These are phyloP conservation scores for Xanthoparmelia taractica DNA, from an alignment of 495 filamentous ascomycete species.

Conservation along the genomic window DNA sequence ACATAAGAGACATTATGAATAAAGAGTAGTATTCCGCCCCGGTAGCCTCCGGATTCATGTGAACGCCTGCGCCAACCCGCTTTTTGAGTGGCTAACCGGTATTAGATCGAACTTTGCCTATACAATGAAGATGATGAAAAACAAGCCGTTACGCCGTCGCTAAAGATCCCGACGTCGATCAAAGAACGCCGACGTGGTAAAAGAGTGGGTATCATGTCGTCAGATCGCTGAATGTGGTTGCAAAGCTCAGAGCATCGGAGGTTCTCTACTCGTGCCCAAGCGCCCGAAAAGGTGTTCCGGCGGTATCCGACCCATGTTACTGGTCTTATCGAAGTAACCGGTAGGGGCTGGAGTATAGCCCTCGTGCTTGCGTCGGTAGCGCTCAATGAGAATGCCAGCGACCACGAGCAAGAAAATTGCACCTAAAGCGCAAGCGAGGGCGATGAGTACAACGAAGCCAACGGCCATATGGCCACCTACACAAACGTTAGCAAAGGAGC, in stretches of 20 bases:
- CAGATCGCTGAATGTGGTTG: slow-evolving; percentile 6
- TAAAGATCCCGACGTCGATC: slow-evolving; percentile 6
- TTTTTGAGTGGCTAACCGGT: slow-evolving; percentile 10
- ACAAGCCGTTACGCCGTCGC: slow-evolving; percentile 19
- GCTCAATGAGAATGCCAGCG: slow-evolving; percentile 73
- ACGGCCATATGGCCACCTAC: slow-evolving; percentile 57
- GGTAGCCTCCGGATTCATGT: slow-evolving; percentile 3
- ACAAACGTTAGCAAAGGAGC: slow-evolving; percentile 12
- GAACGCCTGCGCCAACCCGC: slow-evolving; percentile 12
- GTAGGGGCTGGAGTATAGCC: slow-evolving; percentile 81
- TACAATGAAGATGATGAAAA: slow-evolving; percentile 9
- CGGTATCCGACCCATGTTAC: slow-evolving; percentile 70
- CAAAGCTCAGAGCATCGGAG: slow-evolving; percentile 24
- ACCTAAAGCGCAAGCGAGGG: slow-evolving; percentile 80
- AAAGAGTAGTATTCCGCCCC: slow-evolving; percentile 15
- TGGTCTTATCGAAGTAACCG: slow-evolving; percentile 60
- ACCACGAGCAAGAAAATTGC: slow-evolving; percentile 84
- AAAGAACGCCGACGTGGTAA: slow-evolving; percentile 10
- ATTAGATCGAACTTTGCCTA: slow-evolving; percentile 1
- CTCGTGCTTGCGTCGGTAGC: slow-evolving; percentile 72
- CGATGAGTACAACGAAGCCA: slow-evolving; percentile 84
- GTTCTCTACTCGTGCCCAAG: slow-evolving; percentile 33
- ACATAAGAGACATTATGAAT: slow-evolving; percentile 25
- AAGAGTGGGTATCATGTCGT: slow-evolving; percentile 24
- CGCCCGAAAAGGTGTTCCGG: slow-evolving; percentile 70